phyloP scores from a whole-genome alignment of 345 rosid genomes.

The Anacardium occidentale region DNA sequence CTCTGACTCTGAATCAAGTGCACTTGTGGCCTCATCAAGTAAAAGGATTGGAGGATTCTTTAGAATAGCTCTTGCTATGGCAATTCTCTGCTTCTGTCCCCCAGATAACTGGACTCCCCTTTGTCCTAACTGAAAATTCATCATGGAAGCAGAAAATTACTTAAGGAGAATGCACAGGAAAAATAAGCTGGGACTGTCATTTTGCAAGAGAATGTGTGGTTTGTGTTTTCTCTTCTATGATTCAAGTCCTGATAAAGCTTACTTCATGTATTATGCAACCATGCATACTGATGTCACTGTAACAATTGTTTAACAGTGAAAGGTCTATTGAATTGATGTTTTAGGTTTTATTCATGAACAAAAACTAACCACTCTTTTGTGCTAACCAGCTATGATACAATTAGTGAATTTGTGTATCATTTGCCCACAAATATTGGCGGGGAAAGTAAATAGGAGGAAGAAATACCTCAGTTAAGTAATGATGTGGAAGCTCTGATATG shows the following conservation, averaged over 20 bases:
- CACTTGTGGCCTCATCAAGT: constrained; percentile 76
- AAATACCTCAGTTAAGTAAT: constrained; percentile 47
- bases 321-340: neutral
- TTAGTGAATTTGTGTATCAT: neutral
- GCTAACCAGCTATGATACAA: neutral
- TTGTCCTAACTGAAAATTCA: constrained; percentile 48
- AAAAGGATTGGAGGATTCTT: constrained; percentile 65
- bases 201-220: no score
- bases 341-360: neutral
- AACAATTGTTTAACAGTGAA: no score
- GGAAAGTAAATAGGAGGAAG: neutral
- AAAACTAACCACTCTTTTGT: neutral
- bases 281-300: no score
- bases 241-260: no score
- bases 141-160: neutral
- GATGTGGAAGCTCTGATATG: constrained; percentile 52
- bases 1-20: constrained; percentile 63
- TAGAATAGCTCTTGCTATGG: constrained; percentile 63
- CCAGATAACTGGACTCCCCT: constrained; percentile 69
- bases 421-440: neutral
- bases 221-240: no score
- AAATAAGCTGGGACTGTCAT: no score
- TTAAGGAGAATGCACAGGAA: no score
- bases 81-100: constrained; percentile 70
- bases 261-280: no score